Evolutionary conservation across 768 basidiomycete species (phyloP).

Genomic region (Boletus sp.): DNA sequence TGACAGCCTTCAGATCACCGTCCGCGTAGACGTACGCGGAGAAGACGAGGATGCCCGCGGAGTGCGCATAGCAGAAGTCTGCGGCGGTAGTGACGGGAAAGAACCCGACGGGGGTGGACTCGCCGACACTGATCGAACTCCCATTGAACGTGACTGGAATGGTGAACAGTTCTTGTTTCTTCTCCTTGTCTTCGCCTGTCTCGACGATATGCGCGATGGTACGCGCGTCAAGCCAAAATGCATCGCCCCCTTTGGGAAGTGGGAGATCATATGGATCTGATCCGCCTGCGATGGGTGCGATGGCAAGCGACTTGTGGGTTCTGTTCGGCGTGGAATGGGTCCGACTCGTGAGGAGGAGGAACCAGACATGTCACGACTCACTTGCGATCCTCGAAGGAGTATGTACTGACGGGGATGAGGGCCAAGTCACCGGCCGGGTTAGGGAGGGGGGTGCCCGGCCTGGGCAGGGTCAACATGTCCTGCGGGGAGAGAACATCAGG

Average conservation of each 20-base stretch:
- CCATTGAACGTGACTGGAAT: slow-evolving; percentile 49
- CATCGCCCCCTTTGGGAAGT: slow-evolving; percentile 65
- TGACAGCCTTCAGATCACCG: slow-evolving; percentile 64
- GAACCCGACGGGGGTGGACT: slow-evolving; percentile 49
- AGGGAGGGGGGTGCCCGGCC: slow-evolving; percentile 64
- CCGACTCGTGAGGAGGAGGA: not conserved
- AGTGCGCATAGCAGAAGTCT: slow-evolving; percentile 65
- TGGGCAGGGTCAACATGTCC: slow-evolving; percentile 64
- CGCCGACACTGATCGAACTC: slow-evolving; percentile 32
- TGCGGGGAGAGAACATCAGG: slow-evolving; percentile 64
- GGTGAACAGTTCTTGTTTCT: slow-evolving; percentile 55
- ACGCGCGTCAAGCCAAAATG: slow-evolving; percentile 72
- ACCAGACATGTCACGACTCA: slow-evolving; percentile 33
- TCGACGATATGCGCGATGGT: slow-evolving; percentile 70
- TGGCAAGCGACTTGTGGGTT: slow-evolving; percentile 64
- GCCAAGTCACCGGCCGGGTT: slow-evolving; percentile 69
- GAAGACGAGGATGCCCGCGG: slow-evolving; percentile 71
- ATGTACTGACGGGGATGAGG: slow-evolving; percentile 62
- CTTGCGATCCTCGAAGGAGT: slow-evolving; percentile 72
- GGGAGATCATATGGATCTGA: slow-evolving; percentile 52
- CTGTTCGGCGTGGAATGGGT: slow-evolving; percentile 34
- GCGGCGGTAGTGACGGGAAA: slow-evolving; percentile 65
- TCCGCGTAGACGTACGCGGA: slow-evolving; percentile 80
- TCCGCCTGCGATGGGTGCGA: slow-evolving; percentile 55
- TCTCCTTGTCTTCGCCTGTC: slow-evolving; percentile 43